Conservation (phyloP, 805 yeast species). For the Saccharomycopsis sp. region DNA sequence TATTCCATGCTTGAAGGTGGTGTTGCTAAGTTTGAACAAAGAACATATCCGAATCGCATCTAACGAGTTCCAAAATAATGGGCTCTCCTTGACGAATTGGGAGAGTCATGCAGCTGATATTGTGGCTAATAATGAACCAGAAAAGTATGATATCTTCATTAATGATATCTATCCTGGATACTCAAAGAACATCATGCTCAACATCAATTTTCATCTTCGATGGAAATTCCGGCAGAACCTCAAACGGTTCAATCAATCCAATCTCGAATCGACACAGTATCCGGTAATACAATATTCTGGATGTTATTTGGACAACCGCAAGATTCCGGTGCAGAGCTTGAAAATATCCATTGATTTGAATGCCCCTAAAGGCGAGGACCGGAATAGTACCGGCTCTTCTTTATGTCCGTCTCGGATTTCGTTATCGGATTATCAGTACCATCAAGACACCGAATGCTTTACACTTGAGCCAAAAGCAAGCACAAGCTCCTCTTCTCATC, state of each 20-base stretch:
- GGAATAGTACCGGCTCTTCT: neutral
- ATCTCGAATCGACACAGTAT: neutral
- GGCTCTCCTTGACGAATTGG: neutral
- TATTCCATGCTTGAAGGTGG: slow-evolving; percentile 15
- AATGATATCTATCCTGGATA: slow-evolving; percentile 20
- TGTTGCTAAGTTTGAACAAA: slow-evolving; percentile 7
- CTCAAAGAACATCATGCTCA: slow-evolving; percentile 13
- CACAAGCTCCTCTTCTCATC: neutral
- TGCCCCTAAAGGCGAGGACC: neutral
- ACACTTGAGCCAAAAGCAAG: neutral
- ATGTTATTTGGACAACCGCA: neutral
- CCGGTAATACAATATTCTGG: neutral
- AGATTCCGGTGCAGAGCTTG: neutral
- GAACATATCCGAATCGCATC: slow-evolving; percentile 5
- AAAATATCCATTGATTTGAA: neutral
- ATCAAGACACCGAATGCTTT: neutral
- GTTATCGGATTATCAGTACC: neutral
- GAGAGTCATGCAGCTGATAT: neutral
- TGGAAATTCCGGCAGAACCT: slow-evolving; percentile 13
- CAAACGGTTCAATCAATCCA: slow-evolving; percentile 1
- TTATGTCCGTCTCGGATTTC: neutral
- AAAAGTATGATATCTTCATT: slow-evolving; percentile 9
- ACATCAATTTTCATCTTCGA: slow-evolving; percentile 5
- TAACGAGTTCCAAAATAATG: slow-evolving; percentile 12
- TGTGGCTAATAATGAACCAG: neutral